These are phyloP conservation scores for Colletotrichum acutatum DNA, from an alignment of 2,329 filamentous ascomycete genomes.

Conservation along the genomic window DNA sequence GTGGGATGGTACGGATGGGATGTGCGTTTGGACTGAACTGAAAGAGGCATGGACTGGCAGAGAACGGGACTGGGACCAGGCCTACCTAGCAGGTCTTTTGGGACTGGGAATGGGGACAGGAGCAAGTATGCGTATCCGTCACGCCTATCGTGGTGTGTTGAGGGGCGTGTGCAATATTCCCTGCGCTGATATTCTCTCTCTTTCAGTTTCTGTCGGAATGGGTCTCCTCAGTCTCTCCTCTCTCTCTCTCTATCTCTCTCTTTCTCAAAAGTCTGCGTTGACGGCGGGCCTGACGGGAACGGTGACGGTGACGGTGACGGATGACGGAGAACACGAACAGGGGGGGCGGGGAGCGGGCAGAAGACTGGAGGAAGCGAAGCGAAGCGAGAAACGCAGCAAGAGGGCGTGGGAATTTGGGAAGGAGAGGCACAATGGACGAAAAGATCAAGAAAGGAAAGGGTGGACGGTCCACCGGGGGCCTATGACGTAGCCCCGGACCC, in stretches of 20 bases:
- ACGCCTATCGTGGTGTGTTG: background rate
- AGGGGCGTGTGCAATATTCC: background rate
- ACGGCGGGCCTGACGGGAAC: conserved; percentile 17
- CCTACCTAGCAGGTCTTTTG: background rate
- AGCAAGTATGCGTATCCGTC: background rate
- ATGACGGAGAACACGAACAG: background rate
- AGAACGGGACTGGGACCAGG: conserved; percentile 10
- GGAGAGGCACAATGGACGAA: background rate
- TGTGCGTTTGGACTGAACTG: conserved; percentile 30
- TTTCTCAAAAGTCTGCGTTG: background rate
- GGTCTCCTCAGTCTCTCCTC: conserved; percentile 4
- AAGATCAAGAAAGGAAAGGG: conserved; percentile 32
- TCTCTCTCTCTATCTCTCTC: background rate
- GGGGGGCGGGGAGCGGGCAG: background rate
- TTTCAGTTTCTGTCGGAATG: background rate
- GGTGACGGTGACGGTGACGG: background rate
- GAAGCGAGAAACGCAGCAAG: conserved; percentile 3
- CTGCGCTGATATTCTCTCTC: background rate
- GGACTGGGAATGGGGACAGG: conserved; percentile 1
- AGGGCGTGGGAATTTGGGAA: background rate
- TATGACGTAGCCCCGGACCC: conserved; percentile 27
- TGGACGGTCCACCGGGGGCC: conserved; percentile 19
- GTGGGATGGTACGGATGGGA: conserved; percentile 17
- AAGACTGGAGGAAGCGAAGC: conserved; percentile 5
- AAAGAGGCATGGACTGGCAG: conserved; percentile 3